These are phyloP conservation scores for Raddia guianensis DNA, from an alignment of 176 grass and related monocot genomes.

Conservation along the genomic window DNA sequence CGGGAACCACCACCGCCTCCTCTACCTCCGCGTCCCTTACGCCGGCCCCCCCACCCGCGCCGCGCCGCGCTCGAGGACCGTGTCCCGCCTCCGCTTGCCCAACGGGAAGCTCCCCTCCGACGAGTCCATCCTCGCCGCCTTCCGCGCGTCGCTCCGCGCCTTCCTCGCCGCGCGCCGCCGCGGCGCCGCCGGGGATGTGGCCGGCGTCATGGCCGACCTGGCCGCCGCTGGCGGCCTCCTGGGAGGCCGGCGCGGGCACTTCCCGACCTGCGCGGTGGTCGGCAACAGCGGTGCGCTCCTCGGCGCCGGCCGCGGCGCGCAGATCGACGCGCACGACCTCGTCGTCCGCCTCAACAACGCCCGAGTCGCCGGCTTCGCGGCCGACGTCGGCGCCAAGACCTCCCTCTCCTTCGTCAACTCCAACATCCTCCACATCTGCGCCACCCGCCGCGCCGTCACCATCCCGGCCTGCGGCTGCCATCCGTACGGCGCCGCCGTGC, in stretches of 20 bases:
- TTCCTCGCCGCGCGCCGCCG: slow-evolving; percentile 9
- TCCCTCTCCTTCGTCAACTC: slow-evolving; percentile 79
- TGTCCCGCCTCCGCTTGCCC: slow-evolving; percentile 44
- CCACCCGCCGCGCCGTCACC: slow-evolving; percentile 19
- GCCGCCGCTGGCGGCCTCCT: slow-evolving; percentile 18
- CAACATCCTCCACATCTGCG: slow-evolving; percentile 74
- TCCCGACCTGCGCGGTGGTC: slow-evolving; percentile 68
- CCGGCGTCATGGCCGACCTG: slow-evolving; percentile 20
- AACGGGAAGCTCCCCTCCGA: not conserved
- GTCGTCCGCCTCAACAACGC: slow-evolving; percentile 91
- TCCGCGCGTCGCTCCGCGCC: slow-evolving; percentile 29
- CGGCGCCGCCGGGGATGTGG: not conserved
- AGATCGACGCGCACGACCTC: slow-evolving; percentile 74
- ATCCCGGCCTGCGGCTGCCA: slow-evolving; percentile 50
- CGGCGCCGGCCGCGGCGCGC: slow-evolving; percentile 42
- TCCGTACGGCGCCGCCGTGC: slow-evolving; percentile 50
- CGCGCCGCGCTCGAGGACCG: slow-evolving; percentile 32
- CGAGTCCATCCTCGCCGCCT: slow-evolving; percentile 22
- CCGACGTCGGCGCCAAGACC: slow-evolving; percentile 64
- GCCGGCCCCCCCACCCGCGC: not conserved
- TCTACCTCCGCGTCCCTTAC: slow-evolving; percentile 51
- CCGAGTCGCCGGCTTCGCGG: slow-evolving; percentile 38
- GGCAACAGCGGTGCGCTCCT: slow-evolving; percentile 84
- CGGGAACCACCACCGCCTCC: slow-evolving; percentile 45
- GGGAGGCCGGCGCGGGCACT: slow-evolving; percentile 1